Conservation (phyloP, 805 yeast species). For the Nakazawaea holstii region DNA sequence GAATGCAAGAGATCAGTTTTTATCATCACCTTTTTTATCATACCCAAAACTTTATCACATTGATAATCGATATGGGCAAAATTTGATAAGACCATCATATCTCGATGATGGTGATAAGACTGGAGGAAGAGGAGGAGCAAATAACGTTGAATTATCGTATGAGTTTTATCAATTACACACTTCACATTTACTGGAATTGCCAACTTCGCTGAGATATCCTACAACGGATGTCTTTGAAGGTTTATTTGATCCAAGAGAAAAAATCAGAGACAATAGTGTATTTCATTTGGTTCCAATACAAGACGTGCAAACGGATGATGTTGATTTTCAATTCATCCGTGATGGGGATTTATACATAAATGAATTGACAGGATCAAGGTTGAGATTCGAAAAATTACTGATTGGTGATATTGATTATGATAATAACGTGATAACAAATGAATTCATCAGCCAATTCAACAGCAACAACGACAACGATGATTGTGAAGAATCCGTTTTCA, state of each 20-base stretch:
- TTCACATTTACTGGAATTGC: background rate
- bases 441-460: background rate
- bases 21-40: conserved; percentile 3
- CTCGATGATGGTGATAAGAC: background rate
- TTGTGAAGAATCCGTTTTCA: conserved; percentile 7
- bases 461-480: background rate
- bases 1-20: conserved; percentile 9
- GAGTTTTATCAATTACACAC: conserved; percentile 5
- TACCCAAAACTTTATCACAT: conserved; percentile 7
- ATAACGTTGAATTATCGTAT: conserved; percentile 4
- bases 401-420: conserved; percentile 32
- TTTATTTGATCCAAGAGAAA: conserved; percentile 17
- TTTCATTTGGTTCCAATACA: background rate
- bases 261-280: conserved; percentile 9
- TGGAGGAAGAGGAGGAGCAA: too few species aligned
- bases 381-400: conserved; percentile 40
- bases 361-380: conserved; percentile 34
- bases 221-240: conserved; percentile 24
- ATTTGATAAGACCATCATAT: conserved; percentile 6
- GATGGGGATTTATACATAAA: conserved; percentile 32
- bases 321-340: too few species aligned
- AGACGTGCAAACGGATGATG: background rate
- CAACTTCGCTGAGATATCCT: conserved; percentile 9
- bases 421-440: background rate
- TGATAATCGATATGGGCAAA: background rate